Conservation (phyloP, 139 green algal genomes). For the Chlorella sp. region DNA sequence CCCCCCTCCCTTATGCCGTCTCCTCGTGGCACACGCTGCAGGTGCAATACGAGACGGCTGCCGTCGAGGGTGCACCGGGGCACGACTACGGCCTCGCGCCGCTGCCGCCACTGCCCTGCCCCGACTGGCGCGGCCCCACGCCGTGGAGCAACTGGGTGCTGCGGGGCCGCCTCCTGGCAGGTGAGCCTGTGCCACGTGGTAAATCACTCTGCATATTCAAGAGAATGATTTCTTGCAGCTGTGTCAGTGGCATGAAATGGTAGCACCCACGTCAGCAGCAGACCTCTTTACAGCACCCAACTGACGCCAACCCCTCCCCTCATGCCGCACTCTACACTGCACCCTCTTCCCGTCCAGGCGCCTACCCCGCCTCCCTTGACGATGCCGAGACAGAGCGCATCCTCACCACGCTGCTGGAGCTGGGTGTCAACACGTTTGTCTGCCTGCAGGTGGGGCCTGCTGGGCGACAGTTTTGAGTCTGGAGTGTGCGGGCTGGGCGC, state of each 20-base stretch:
- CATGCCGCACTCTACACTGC: not conserved
- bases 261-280: too few relatives aligned
- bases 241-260: too few relatives aligned
- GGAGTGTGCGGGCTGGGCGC: too few relatives aligned
- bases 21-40: not conserved
- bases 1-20: not conserved
- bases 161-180: conserved; percentile 38
- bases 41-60: conserved; percentile 2
- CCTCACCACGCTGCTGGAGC: conserved; percentile 74
- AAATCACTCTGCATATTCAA: too few relatives aligned
- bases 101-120: conserved; percentile 24
- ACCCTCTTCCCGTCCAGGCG: not conserved
- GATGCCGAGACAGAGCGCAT: conserved; percentile 79
- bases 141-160: conserved; percentile 56
- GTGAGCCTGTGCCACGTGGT: conserved; percentile 8
- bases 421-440: conserved; percentile 85
- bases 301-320: not conserved
- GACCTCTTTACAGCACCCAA: not conserved
- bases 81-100: conserved; percentile 29
- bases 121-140: conserved; percentile 39
- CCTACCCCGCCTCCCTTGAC: conserved; percentile 72
- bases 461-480: too few relatives aligned
- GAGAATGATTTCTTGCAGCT: too few relatives aligned
- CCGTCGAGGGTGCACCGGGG: not conserved
- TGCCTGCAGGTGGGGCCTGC: conserved; percentile 61